Evolutionary conservation across 228 moss, liverwort and hornwort species (phyloP).

Genomic region (Sphagnum fallax): DNA sequence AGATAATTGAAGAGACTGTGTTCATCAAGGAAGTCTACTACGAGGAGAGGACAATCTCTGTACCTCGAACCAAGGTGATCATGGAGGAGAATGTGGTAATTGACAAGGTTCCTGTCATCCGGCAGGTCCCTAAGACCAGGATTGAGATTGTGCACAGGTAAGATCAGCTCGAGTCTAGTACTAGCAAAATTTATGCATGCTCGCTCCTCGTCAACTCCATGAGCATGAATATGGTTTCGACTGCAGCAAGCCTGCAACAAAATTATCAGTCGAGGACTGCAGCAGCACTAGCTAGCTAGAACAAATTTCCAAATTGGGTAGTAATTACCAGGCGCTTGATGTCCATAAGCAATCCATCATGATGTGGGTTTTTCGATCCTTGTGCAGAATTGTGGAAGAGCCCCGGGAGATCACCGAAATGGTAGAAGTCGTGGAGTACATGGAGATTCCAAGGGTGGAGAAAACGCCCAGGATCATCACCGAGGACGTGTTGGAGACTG

Average conservation of each 20-base stretch:
- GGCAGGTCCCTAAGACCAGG: constrained; percentile 42
- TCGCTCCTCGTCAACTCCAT: background rate
- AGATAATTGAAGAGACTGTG: constrained; percentile 51
- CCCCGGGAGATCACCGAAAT: constrained; percentile 45
- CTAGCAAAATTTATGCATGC: background rate
- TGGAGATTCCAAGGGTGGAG: constrained; percentile 42
- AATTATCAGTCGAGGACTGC: background rate
- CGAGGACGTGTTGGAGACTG: constrained; percentile 43
- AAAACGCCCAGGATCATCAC: constrained; percentile 50
- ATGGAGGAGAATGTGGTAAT: constrained; percentile 46
- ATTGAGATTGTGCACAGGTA: constrained; percentile 32
- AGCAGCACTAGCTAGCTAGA: background rate
- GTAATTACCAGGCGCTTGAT: too few relatives aligned
- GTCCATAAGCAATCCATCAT: background rate
- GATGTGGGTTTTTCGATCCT: too few relatives aligned
- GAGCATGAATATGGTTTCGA: background rate
- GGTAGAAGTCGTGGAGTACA: constrained; percentile 41
- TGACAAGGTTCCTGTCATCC: constrained; percentile 44
- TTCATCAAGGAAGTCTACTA: constrained; percentile 53
- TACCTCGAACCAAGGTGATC: constrained; percentile 34
- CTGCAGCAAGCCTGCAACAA: background rate
- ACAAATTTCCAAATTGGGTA: too few relatives aligned
- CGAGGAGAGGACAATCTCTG: constrained; percentile 32
- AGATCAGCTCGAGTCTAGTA: background rate
- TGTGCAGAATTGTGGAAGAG: constrained; percentile 39